A percentile compares a stretch with the other conserved stretches of the same genome.
Conservation (phyloP, 1,284 basidiomycete species). For the Trichosporon inkin region DNA sequence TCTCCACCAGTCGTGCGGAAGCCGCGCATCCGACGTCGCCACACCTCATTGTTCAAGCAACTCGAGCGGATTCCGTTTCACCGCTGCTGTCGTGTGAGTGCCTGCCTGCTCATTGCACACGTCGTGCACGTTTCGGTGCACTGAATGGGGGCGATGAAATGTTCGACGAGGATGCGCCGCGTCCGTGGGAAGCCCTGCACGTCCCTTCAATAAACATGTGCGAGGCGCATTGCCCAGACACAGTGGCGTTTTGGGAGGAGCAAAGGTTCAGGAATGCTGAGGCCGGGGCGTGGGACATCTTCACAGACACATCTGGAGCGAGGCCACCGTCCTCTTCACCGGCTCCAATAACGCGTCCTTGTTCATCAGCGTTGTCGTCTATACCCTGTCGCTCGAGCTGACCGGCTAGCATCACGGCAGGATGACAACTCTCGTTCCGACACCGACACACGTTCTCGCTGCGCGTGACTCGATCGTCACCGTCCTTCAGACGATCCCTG, state of each 20-base stretch:
- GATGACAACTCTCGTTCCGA: slow-evolving; percentile 1
- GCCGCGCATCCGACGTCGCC: too few relatives aligned
- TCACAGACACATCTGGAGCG: background rate
- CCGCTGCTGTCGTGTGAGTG: background rate
- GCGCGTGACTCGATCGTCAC: slow-evolving; percentile 18
- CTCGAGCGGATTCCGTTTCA: background rate
- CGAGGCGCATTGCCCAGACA: slow-evolving; percentile 1
- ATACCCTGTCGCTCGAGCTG: background rate
- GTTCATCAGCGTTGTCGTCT: background rate
- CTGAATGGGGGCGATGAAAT: background rate
- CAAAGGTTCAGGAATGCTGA: slow-evolving; percentile 2
- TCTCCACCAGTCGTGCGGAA: too few relatives aligned
- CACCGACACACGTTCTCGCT: slow-evolving; percentile 4
- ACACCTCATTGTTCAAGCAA: background rate
- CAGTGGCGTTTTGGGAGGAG: slow-evolving; percentile 6
- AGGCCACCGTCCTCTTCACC: background rate
- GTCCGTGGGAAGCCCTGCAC: background rate
- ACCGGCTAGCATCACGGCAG: background rate
- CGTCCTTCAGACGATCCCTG: slow-evolving; percentile 11
- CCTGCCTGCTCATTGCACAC: background rate
- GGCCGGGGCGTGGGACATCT: background rate
- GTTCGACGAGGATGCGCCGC: background rate
- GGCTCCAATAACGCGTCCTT: background rate
- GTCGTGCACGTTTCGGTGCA: background rate
- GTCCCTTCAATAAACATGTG: slow-evolving; percentile 3